Evolutionary conservation across 768 basidiomycete species (phyloP), one percentile per base, ranked within the genome.

Genomic region (Sporobolomyces pararoseus): DNA sequence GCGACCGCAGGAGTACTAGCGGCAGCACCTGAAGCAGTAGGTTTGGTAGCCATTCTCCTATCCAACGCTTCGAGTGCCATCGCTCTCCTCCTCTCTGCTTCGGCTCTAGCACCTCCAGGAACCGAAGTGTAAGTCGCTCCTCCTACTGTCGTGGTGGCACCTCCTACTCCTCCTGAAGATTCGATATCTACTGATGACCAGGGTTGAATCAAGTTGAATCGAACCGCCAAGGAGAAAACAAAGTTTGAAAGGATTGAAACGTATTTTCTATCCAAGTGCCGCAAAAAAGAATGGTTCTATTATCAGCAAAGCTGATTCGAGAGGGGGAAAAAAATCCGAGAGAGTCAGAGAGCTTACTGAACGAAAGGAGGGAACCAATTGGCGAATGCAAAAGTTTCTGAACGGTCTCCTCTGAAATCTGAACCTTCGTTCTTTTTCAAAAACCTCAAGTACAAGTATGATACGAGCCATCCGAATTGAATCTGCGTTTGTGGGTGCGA

Each of bases 391-490:
- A 99, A 99, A 7, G 95, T 97, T 79, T 99, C 96, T 80, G 89
- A 91, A 71, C 93, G 83, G 78, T 99, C 96, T 25, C 96, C 96
- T 76, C 95, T 89, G 73, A 82, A 80, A 66, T 91, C 89, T 39
- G 82, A 83, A 6, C 79, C 79, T 58, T 84, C 81, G 76, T 88
- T 89, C 79, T 89, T 87, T 82, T 98, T 98, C 84, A 97, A 92
- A 83, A 99, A 98, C 44, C 96, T 87, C 39, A 99, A 85, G 81
- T 96, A 99, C 63, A 90, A 84, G 89, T 92, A 99, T 37, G 89
- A 85, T 12, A 93, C 89, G 65, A 96, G 88, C 92, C 95, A 99
- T n/a, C 95, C 96, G 79, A 97, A 99, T 78, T 99, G 96, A 72
- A 98, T 93, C 68, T 70, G n/a, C n/a, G n/a, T n/a, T n/a, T n/a